Base-by-base conservation (phyloP, 2,329 filamentous ascomycete genomes). In the Harringtonia aguacate region DNA sequence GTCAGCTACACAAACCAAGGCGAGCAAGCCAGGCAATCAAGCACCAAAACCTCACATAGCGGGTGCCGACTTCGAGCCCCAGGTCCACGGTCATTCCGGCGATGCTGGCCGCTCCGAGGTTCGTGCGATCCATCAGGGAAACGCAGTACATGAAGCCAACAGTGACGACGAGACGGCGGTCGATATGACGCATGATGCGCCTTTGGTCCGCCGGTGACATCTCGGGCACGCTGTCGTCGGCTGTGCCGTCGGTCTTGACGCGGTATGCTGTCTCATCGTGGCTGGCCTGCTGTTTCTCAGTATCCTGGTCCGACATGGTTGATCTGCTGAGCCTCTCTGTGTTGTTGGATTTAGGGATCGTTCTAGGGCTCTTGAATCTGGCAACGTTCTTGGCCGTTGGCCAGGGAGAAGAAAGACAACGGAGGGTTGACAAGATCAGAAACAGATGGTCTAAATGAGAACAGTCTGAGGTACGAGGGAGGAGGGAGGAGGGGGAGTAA, bases 91-190 rank as follows among this genome's bases (percentile, higher is more conserved):
- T 54, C 70, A 77, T 75, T 42, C 74, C 85, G 18, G 86, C 84
- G 57, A 90, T 81, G 37, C 76, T 76, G 34, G 84, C 84, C 20
- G 76, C 69, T n/a, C 76, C 76, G 57, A 89, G 63, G 60, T 90
- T 90, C 2, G 82, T 86, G 28, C 86, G 70, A 56, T 92, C 86
- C 77, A 90, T 85, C 47, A 90, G 64, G 50, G 75, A 82, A 53
- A 86, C 70, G 57, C 82, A 86, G 61, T 89, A 89, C 64, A 87
- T 73, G 50, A 72, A 56, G 18, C 80, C 80, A 5, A 78, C 73
- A 2, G 73, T 79, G 4, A 72, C 56, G 34, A 84, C 74, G 4
- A 84, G 65, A 3, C 80, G 75, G 27, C 69, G 65, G 60, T 94
- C 86, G 52, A 92, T 68, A 13, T 77, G 75, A 45, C 72, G 69